These are phyloP conservation scores for Ustilago nuda DNA, from an alignment of 1,284 basidiomycete genomes.

Conservation along the genomic window DNA sequence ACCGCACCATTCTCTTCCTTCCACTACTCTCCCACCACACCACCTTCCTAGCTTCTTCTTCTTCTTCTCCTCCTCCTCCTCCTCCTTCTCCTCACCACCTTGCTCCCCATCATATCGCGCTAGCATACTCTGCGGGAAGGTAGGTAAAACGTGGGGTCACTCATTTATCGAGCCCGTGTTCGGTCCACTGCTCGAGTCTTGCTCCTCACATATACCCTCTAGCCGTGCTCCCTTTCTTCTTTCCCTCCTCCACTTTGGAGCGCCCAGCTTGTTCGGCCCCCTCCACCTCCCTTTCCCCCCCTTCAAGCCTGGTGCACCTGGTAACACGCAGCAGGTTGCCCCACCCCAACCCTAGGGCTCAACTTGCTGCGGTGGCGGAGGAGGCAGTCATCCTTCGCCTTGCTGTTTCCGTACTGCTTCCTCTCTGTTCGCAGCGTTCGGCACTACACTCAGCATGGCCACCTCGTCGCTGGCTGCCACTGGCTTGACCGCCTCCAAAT, in stretches of 20 bases:
- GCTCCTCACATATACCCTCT: conserved; percentile 8
- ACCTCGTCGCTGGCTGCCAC: conserved; percentile 45
- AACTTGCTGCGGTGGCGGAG: not conserved
- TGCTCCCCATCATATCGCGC: not conserved
- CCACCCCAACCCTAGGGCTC: not conserved
- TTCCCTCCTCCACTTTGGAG: not conserved
- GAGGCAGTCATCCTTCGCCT: not conserved
- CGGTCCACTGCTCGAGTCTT: not conserved
- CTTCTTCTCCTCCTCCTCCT: not conserved
- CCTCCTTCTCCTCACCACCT: not conserved
- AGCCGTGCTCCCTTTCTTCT: not conserved
- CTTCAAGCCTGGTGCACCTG: not conserved
- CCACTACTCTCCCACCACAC: conserved; percentile 2
- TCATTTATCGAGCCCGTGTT: not conserved
- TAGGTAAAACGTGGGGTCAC: not conserved
- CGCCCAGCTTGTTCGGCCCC: conserved; percentile 3
- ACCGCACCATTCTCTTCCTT: conserved; percentile 1
- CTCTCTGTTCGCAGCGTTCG: not conserved
- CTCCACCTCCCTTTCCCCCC: not conserved
- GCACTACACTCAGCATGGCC: conserved; percentile 25
- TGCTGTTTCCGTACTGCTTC: not conserved
- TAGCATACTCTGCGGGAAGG: not conserved
- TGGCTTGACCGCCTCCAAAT: conserved; percentile 48
- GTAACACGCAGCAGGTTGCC: conserved; percentile 9
- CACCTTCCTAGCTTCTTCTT: conserved; percentile 1